Base-by-base conservation (phyloP, 192 early-diverging fungal species). In the Allomyces arbusculus region DNA sequence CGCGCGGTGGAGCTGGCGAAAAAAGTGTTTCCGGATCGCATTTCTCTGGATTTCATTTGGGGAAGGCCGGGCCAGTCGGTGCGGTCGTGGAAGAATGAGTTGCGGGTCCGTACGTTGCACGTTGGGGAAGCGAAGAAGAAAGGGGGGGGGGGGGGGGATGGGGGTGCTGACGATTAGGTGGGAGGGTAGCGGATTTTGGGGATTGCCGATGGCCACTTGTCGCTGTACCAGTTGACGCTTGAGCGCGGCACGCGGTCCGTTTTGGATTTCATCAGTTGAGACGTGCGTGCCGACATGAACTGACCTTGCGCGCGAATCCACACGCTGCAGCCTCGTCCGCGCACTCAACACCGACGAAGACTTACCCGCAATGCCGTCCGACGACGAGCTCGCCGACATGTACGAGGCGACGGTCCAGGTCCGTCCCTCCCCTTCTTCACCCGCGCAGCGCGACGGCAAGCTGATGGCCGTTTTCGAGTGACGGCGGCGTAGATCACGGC, bases 201-300 rank as follows among this genome's bases (percentile, higher is more conserved):
- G 0, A 11, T 65, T 11, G 71, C 70, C 3, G 72, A 69, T n/a
- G 16, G 45, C 24, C 79, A 83, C 23, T 65, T 83, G 0, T 81
- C 79, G 14, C 62, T 76, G 14, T 83, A 83, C 72, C 75, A 83
- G 70, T 72, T 83, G 55, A 83, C 82, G 16, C 71, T 75, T 0
- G 80, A 83, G 67, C 78, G 73, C 1, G 82, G 82, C 0, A 83
- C 82, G 23, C 12, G 20, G 50, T 19, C 73, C 75, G 44, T 12
- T 22, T 16, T 16, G 12, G 1, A 16, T 10, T 63, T 63, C 24
- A 63, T 24, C 14, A 8, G 24, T 1, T 8, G 10, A 63, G 1
- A 1, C 4, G 12, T 10, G 12, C 63, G 3, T 24, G 12, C 24
- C 1, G 19, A 40, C 8, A 2, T 28, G 12, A n/a, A 22, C 63